These are phyloP conservation scores for thale cress (Arabidopsis thaliana) DNA, from an alignment of 345 rosid species.

Conservation along the genomic window DNA sequence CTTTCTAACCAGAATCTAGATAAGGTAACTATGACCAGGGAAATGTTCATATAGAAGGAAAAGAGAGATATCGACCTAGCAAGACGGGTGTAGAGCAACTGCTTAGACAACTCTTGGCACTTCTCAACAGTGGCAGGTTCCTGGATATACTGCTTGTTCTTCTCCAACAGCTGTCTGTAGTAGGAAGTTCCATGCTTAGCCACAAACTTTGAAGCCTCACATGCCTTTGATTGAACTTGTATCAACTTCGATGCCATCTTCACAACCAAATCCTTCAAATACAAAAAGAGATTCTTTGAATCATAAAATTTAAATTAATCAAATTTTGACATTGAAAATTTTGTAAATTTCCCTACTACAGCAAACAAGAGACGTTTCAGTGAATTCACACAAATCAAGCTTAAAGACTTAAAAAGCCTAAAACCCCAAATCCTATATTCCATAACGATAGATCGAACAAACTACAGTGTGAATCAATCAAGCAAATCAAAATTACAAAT, in stretches of 20 bases:
- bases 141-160: slow-evolving; percentile 82
- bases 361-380: neutral
- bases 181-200: slow-evolving; percentile 75
- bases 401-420: neutral
- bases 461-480: slow-evolving; percentile 24
- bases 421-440: slow-evolving; percentile 12
- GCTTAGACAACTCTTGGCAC: slow-evolving; percentile 75
- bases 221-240: slow-evolving; percentile 73
- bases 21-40: neutral
- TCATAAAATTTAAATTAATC: neutral
- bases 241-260: slow-evolving; percentile 68
- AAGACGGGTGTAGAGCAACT: slow-evolving; percentile 82
- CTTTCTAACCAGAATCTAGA: neutral
- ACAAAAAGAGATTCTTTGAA: slow-evolving; percentile 5
- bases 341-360: neutral
- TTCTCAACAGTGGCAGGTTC: slow-evolving; percentile 80
- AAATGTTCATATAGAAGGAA: neutral
- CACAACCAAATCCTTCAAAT: slow-evolving; percentile 44
- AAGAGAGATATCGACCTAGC: slow-evolving; percentile 61
- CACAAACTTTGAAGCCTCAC: slow-evolving; percentile 69
- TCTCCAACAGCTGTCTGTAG: slow-evolving; percentile 78
- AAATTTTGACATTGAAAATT: neutral
- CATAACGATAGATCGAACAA: slow-evolving; percentile 33
- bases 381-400: slow-evolving; percentile 27
- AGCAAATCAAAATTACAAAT: slow-evolving; percentile 14